Conservation (phyloP, 345 rosid species). For the Abelmoschus esculentus region DNA sequence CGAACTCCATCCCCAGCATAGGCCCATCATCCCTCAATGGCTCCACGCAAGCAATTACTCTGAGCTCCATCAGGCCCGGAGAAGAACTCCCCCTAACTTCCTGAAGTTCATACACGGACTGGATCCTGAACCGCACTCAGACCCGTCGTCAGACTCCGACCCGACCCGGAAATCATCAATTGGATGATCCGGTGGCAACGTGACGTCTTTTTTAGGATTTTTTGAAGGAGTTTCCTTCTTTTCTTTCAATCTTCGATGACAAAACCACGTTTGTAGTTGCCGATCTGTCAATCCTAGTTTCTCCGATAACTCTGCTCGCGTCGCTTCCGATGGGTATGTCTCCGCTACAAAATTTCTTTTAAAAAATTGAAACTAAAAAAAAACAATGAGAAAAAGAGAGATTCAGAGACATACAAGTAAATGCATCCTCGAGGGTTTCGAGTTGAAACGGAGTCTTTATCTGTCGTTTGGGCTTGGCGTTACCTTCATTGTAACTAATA, state of each 20-base stretch:
- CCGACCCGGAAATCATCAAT: slow-evolving; percentile 31
- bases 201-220: slow-evolving; percentile 35
- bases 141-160: slow-evolving; percentile 52
- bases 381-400: not conserved
- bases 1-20: slow-evolving; percentile 92
- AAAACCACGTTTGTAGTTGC: slow-evolving; percentile 99
- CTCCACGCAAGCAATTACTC: slow-evolving; percentile 90
- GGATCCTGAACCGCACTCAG: slow-evolving; percentile 61
- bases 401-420: slow-evolving; percentile 29
- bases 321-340: slow-evolving; percentile 74
- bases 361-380: not conserved
- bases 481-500: slow-evolving; percentile 40
- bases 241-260: slow-evolving; percentile 94
- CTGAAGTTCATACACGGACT: slow-evolving; percentile 53
- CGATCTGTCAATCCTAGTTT: slow-evolving; percentile 85
- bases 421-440: slow-evolving; percentile 77
- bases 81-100: slow-evolving; percentile 39
- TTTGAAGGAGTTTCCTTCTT: slow-evolving; percentile 57
- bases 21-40: slow-evolving; percentile 97
- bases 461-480: slow-evolving; percentile 81
- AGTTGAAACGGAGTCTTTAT: slow-evolving; percentile 98
- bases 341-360: slow-evolving; percentile 41
- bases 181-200: slow-evolving; percentile 38
- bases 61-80: slow-evolving; percentile 48
- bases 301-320: slow-evolving; percentile 64